Percentiles rank a stretch among this genome's conserved stretches.
Evolutionary conservation across 2,329 filamentous ascomycete species (phyloP).

Genomic region (Xylariales sp.): DNA sequence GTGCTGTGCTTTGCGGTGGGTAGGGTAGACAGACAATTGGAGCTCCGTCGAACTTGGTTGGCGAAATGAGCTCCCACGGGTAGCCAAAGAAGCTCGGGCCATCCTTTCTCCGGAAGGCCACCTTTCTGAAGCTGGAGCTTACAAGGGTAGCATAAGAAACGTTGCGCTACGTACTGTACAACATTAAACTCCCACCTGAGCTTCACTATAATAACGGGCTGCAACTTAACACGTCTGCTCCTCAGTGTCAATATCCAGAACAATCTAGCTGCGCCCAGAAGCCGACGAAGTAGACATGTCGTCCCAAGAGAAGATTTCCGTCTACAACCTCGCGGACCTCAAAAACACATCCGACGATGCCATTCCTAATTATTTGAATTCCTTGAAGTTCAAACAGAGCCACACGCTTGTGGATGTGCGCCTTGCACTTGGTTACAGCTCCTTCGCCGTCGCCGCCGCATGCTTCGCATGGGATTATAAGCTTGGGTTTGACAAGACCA

Average conservation of each 20-base stretch:
- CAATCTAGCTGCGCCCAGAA: background rate
- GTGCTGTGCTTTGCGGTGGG: too few relatives aligned
- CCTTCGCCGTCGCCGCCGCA: conserved; percentile 73
- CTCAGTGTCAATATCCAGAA: background rate
- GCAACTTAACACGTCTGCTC: too few relatives aligned
- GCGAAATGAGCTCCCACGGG: background rate
- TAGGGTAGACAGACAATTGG: too few relatives aligned
- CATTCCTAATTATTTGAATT: conserved; percentile 87
- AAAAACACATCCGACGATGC: conserved; percentile 97
- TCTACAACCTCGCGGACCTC: conserved; percentile 75
- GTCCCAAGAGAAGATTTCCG: conserved; percentile 54
- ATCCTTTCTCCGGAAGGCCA: conserved; percentile 4
- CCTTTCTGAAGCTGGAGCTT: too few relatives aligned
- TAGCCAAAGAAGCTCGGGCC: conserved; percentile 5
- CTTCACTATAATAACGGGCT: too few relatives aligned
- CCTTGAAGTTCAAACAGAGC: conserved; percentile 77
- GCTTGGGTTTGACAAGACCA: conserved; percentile 82
- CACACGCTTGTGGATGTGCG: conserved; percentile 79
- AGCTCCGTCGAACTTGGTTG: too few relatives aligned
- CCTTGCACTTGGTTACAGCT: conserved; percentile 75
- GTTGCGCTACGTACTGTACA: too few relatives aligned
- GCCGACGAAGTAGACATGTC: conserved; percentile 27
- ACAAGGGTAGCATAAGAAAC: too few relatives aligned
- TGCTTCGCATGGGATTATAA: conserved; percentile 93
- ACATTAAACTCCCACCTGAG: too few relatives aligned